A percentile compares a stretch with the other conserved stretches of the same genome.
These are phyloP conservation scores for Piper betle DNA, from an alignment of 164 flowering plant genomes.

Conservation along the genomic window DNA sequence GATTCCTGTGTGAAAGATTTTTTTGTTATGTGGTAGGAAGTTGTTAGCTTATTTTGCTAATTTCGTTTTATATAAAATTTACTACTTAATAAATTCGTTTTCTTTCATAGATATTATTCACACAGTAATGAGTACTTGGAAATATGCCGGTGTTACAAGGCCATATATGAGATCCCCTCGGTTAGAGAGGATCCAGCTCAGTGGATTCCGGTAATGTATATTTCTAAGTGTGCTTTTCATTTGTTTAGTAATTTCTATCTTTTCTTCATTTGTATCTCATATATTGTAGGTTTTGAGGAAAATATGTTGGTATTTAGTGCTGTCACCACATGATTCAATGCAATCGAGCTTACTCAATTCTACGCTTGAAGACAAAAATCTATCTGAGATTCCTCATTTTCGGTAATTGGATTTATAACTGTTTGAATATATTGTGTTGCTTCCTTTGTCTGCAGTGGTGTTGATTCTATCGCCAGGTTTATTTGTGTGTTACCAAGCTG, in stretches of 20 bases:
- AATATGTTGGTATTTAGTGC: conserved; percentile 83
- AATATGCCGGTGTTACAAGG: conserved; percentile 83
- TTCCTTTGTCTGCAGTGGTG: neutral
- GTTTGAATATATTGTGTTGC: neutral
- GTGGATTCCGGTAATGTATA: conserved; percentile 63
- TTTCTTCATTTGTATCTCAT: neutral
- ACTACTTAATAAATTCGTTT: no score
- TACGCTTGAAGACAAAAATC: conserved; percentile 90
- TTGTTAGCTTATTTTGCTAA: no score
- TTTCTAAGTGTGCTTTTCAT: neutral
- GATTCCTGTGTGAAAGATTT: no score
- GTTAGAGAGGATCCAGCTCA: conserved; percentile 57
- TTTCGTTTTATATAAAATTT: no score
- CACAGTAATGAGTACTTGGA: conserved; percentile 88
- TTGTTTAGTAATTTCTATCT: conserved; percentile 2
- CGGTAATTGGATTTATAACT: conserved; percentile 25
- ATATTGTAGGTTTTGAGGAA: conserved; percentile 61
- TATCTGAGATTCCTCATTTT: conserved; percentile 73
- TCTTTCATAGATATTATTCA: conserved; percentile 46
- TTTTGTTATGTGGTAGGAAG: no score
- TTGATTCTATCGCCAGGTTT: neutral
- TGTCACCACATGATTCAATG: conserved; percentile 93
- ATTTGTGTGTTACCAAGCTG: neutral
- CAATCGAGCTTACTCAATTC: conserved; percentile 91
- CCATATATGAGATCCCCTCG: conserved; percentile 85